phyloP scores from a whole-genome alignment of 2,329 filamentous ascomycete species.

The Arthrobotrys iridis region DNA sequence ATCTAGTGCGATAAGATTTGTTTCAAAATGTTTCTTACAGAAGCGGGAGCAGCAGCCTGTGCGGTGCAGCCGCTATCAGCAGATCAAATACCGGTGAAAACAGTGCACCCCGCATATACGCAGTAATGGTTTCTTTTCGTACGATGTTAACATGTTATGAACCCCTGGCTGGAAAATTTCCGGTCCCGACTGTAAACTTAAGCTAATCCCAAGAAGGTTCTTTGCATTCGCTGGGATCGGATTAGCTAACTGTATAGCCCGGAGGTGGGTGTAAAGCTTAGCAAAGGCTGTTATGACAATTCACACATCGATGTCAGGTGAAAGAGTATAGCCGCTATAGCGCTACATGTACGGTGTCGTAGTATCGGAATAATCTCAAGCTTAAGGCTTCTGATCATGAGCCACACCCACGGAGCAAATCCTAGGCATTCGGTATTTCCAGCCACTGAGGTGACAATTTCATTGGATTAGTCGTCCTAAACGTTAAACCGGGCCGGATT shows the following conservation, averaged over 20 bases:
- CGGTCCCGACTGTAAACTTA: slow-evolving; percentile 28
- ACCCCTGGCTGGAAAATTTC: slow-evolving; percentile 47
- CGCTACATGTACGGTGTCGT: not conserved
- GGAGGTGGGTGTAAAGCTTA: slow-evolving; percentile 18
- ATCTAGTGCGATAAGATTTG: not conserved
- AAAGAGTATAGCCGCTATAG: slow-evolving; percentile 2
- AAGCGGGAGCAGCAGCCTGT: not conserved
- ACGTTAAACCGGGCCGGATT: not conserved
- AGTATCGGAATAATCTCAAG: slow-evolving; percentile 1
- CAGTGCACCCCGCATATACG: not conserved
- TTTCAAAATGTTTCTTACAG: not conserved
- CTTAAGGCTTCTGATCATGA: too few relatives aligned
- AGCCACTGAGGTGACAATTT: not conserved
- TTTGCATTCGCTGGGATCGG: slow-evolving; percentile 40
- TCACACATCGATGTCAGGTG: slow-evolving; percentile 13
- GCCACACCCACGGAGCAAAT: slow-evolving; percentile 14
- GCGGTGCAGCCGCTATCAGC: not conserved
- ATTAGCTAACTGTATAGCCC: slow-evolving; percentile 25
- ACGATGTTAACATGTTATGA: not conserved
- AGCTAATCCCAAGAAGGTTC: slow-evolving; percentile 19
- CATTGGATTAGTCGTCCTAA: not conserved
- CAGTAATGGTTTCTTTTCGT: not conserved
- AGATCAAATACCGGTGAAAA: not conserved
- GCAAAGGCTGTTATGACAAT: slow-evolving; percentile 4
- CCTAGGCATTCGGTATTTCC: not conserved